Base-by-base conservation (phyloP, 306 rosid genomes). In the Biancaea sappan region DNA sequence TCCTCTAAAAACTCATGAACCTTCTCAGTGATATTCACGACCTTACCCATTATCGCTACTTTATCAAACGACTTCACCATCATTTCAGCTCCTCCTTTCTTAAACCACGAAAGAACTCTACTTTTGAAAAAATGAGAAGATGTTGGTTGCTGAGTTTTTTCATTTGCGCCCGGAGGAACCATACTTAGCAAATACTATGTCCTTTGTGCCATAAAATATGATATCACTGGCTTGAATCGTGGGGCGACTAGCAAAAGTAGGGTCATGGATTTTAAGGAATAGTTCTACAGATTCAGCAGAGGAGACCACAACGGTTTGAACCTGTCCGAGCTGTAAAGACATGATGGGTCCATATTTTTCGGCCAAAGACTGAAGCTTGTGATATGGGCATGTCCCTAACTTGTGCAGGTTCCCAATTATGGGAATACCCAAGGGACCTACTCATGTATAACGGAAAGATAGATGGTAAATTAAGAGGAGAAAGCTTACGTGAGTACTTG, bases 211-310 rank as follows among this genome's bases (percentile, higher is more conserved):
- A 18, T 71, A 81, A 14, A 34, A 2, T 15, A 86, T 7, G 15
- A 34, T 19, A 9, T 82, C 47, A 0, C 60, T 10, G 0, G 74
- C 79, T 38, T 77, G 66, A 3, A 22, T 8, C 11, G 61, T 64
- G 0, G 87, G 87, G 18, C 85, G 46, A 53, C 52, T 63, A 16
- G 80, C 66, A 0, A 80, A 84, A 69, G 6, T 11, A 14, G 44
- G 5, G 80, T 88, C 91, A 12, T 88, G 79, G 4, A 86, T 88
- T 70, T 77, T 88, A 59, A 90, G 91, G 71, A 88, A 83, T 13
- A 65, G 82, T 54, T 90, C 75, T 0, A 90, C 93, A 10, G 84
- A 43, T 46, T 50, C 61, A 10, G 88, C 73, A 37, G 91, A 84
- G 0, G 85, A 79, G 37, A 85, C 22, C 69, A 77, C 80, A 21